These are phyloP conservation scores for Sequoia sempervirens DNA, from an alignment of 75 land plant genomes.

Conservation along the genomic window DNA sequence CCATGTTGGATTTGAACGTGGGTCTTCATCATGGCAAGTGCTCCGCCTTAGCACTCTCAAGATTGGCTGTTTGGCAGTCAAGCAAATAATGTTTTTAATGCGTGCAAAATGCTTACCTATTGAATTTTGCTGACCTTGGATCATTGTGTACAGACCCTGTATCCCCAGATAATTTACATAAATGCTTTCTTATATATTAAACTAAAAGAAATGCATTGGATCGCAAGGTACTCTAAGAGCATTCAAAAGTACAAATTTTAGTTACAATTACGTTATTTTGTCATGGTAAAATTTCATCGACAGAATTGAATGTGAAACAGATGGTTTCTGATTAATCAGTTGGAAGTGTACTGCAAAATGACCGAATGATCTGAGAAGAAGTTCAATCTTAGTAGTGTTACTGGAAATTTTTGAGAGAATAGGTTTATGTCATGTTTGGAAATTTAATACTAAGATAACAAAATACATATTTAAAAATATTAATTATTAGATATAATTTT, in stretches of 20 bases:
- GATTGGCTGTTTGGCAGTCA: too few species aligned
- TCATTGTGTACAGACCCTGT: background rate
- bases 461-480: too few species aligned
- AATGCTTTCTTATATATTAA: too few species aligned
- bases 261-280: background rate
- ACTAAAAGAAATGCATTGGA: background rate
- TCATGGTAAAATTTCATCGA: background rate
- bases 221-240: background rate
- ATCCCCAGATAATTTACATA: background rate
- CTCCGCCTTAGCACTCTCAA: too few species aligned
- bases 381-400: background rate
- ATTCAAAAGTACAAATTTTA: background rate
- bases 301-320: background rate
- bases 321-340: background rate
- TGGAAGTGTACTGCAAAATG: background rate
- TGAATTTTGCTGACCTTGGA: background rate
- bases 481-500: too few species aligned
- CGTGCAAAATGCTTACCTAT: background rate
- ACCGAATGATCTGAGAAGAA: background rate
- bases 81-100: too few species aligned
- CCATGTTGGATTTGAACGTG: too few species aligned
- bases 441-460: too few species aligned
- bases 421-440: background rate
- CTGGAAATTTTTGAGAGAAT: background rate
- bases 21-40: too few species aligned